Evolutionary conservation across 2,329 filamentous ascomycete genomes (phyloP).

Genomic region (Lasiodiplodia hormozganensis): DNA sequence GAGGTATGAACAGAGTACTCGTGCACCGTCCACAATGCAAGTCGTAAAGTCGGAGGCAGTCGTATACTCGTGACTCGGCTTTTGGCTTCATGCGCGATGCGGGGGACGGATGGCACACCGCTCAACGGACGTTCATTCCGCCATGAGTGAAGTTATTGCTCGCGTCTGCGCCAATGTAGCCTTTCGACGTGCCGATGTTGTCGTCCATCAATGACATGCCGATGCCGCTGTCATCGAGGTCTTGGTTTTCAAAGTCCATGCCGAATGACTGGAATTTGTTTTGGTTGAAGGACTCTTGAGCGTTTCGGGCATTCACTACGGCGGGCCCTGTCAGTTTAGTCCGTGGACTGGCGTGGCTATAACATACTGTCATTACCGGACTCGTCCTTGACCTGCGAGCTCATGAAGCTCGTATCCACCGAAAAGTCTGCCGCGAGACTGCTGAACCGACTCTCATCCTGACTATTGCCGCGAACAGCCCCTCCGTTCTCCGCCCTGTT

Average conservation of each 20-base stretch:
- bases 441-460: constrained; percentile 48
- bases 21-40: constrained; percentile 25
- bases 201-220: constrained; percentile 32
- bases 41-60: constrained; percentile 29
- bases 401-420: constrained; percentile 33
- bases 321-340: constrained; percentile 24
- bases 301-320: constrained; percentile 23
- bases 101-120: background rate
- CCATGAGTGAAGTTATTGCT: constrained; percentile 20
- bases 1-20: constrained; percentile 26
- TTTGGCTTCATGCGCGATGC: constrained; percentile 6
- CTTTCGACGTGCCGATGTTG: constrained; percentile 21
- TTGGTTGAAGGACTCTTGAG: constrained; percentile 26
- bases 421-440: constrained; percentile 47
- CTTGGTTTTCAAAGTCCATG: constrained; percentile 28
- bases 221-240: constrained; percentile 32
- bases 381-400: constrained; percentile 27
- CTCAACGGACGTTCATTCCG: constrained; percentile 25
- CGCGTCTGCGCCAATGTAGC: constrained; percentile 23
- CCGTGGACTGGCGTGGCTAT: constrained; percentile 18
- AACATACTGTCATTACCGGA: constrained; percentile 29
- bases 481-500: constrained; percentile 42
- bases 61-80: constrained; percentile 25
- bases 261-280: constrained; percentile 28
- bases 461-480: constrained; percentile 40